Evolutionary conservation across 192 early-diverging fungal genomes (phyloP), one percentile per base, ranked within the genome.

Genomic region (Linnemannia zychae): DNA sequence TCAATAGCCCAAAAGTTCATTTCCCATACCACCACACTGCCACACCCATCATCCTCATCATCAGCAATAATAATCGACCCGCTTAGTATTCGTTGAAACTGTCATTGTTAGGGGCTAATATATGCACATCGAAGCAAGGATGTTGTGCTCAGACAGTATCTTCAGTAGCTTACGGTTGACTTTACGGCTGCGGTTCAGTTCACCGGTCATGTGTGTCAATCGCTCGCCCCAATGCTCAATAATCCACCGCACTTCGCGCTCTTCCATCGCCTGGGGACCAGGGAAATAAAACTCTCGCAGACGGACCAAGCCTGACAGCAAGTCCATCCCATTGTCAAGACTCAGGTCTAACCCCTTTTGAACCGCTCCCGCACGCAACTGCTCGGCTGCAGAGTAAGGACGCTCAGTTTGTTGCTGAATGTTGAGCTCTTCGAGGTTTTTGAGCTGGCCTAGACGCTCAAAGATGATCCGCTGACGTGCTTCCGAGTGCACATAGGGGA

Each of bases 141-240:
- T 63, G 15, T 63, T n/a, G 57, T 63, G 57, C 12, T 63, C 57
- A 33, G 28, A 31, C 57, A 63, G 31, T 4, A 63, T n/a, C 13
- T 12, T 12, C 28, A 63, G 31, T 28, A 63, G 22, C 57, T 22
- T 63, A 7, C 11, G 12, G 15, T 63, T 63, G 6, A 63, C 12
- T 28, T 12, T 63, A n/a, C 28, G 28, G 15, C 57, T n/a, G 12
- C 57, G 57, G 22, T 63, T 63, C 57, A 63, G 13, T 12, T 63
- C 57, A 2, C 57, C 57, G 3, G 57, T 63, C 57, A 63, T 63
- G 28, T 63, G 28, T 31, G 57, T 63, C 28, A 63, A 31, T 13
- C 57, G 22, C 28, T 24, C 12, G 28, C 57, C 57, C 67, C 67
- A 69, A 40, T 69, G 67, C 67, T 69, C 67, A n/a, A 69, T 69